Evolutionary conservation across 352 stramenopile species (phyloP).

Genomic region (Sclerospora graminicola): DNA sequence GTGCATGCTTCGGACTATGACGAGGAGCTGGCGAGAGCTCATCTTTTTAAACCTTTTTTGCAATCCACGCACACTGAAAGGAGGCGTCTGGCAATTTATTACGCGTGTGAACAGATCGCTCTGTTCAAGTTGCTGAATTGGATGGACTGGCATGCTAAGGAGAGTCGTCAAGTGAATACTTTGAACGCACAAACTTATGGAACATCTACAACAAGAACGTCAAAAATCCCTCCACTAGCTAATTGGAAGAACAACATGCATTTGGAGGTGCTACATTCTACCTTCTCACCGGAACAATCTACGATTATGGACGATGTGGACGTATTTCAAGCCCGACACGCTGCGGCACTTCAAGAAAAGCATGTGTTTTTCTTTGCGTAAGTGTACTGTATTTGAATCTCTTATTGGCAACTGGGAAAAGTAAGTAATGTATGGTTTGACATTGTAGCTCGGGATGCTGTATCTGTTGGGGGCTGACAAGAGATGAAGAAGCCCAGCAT

Average conservation of each 20-base stretch:
- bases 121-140: slow-evolving; percentile 71
- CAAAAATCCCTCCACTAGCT: slow-evolving; percentile 2
- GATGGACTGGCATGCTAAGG: slow-evolving; percentile 28
- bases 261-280: slow-evolving; percentile 59
- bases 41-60: slow-evolving; percentile 23
- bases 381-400: slow-evolving; percentile 1
- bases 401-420: too few species aligned
- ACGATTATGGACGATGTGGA: neutral
- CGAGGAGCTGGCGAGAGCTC: slow-evolving; percentile 5
- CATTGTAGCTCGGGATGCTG: slow-evolving; percentile 44
- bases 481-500: slow-evolving; percentile 38
- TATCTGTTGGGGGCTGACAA: slow-evolving; percentile 58
- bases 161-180: slow-evolving; percentile 12
- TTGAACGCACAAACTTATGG: neutral
- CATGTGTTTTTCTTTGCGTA: slow-evolving; percentile 69
- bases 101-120: slow-evolving; percentile 54
- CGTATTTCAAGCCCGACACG: slow-evolving; percentile 1
- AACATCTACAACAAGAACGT: neutral
- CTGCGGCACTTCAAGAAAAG: slow-evolving; percentile 29
- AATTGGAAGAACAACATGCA: slow-evolving; percentile 62
- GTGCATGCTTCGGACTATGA: too few species aligned
- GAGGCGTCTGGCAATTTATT: slow-evolving; percentile 53
- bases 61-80: slow-evolving; percentile 26
- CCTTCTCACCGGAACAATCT: slow-evolving; percentile 5
- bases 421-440: neutral